Evolutionary conservation across 768 basidiomycete species (phyloP).

Genomic region (Crucibulum laeve): DNA sequence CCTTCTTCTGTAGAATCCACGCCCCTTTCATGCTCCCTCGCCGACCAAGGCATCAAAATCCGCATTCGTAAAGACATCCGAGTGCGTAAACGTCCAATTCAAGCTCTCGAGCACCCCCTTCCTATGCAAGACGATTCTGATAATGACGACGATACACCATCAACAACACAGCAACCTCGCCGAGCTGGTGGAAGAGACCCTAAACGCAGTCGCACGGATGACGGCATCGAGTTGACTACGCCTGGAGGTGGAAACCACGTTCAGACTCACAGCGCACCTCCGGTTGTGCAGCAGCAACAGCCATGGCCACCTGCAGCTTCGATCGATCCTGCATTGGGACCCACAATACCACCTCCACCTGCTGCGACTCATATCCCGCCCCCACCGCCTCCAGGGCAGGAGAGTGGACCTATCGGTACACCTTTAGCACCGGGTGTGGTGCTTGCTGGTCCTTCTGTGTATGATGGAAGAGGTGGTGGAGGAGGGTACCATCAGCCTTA

Average conservation of each 20-base stretch:
- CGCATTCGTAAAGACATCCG: conserved; percentile 90
- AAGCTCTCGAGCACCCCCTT: conserved; percentile 30
- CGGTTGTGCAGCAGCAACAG: conserved; percentile 20
- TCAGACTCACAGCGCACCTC: no score
- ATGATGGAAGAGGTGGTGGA: conserved; percentile 24
- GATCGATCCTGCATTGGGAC: background rate
- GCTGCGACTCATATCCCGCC: conserved; percentile 19
- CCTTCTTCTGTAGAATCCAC: conserved; percentile 66
- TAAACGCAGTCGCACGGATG: conserved; percentile 33
- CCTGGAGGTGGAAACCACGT: no score
- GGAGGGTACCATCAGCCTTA: conserved; percentile 17
- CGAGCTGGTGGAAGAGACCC: conserved; percentile 20
- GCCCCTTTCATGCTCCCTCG: conserved; percentile 80
- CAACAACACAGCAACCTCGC: conserved; percentile 12
- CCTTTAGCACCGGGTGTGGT: conserved; percentile 12
- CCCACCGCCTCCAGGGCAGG: conserved; percentile 12
- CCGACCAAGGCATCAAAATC: conserved; percentile 96
- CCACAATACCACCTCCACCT: conserved; percentile 21
- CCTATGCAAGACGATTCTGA: conserved; percentile 19
- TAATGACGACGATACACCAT: conserved; percentile 19
- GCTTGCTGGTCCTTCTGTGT: conserved; percentile 23
- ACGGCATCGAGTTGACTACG: conserved; percentile 19
- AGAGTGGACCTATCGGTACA: conserved; percentile 11
- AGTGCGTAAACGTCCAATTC: conserved; percentile 65
- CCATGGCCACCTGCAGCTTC: conserved; percentile 5